Base-by-base conservation (phyloP, 202 grass and related monocot genomes). In the Zoysia matrella region DNA sequence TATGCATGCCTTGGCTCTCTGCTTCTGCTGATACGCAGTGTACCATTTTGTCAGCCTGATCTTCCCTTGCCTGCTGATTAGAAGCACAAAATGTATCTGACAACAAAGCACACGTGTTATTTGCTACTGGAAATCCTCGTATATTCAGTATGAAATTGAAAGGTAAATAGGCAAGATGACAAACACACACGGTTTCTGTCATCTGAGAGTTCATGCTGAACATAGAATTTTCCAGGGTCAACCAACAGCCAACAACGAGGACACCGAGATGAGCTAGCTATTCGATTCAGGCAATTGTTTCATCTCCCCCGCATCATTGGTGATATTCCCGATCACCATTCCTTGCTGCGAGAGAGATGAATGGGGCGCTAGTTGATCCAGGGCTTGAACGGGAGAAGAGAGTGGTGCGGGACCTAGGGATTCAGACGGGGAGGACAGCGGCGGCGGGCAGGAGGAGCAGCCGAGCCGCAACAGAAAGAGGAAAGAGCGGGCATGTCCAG, bases 11-110 rank as follows among this genome's bases (percentile, higher is more conserved):
- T 91, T 94, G 53, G 81, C 73, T 85, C 89, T 89, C 86, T 91
- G 89, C 72, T 94, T 94, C 44, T 94, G 92, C 80, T 87, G 67
- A 72, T 94, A 94, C 70, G 92, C 60, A 52, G 86, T 89, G 74
- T 94, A 94, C 92, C 92, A 94, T 91, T 94, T 94, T 67, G 89
- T 87, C 86, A 91, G 67, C 79, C 92, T 87, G 49, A 94, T 81
- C 77, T 91, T 94, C 67, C 89, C 92, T 82, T 94, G 92, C 67
- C 92, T 80, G 73, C 87, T 94, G 73, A 94, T 87, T 72, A 94
- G 86, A 65, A 91, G 81, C 73, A 91, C 92, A 73, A 91, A 94
- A 84, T 89, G 86, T 72, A 94, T 94, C 89, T 91, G 80, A 77
- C 67, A 76, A 73, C 65, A 60, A 78, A 47, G 5, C 11, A 69